Evolutionary conservation across 768 basidiomycete genomes (phyloP).

Genomic region (Paxillus rubicundulus): DNA sequence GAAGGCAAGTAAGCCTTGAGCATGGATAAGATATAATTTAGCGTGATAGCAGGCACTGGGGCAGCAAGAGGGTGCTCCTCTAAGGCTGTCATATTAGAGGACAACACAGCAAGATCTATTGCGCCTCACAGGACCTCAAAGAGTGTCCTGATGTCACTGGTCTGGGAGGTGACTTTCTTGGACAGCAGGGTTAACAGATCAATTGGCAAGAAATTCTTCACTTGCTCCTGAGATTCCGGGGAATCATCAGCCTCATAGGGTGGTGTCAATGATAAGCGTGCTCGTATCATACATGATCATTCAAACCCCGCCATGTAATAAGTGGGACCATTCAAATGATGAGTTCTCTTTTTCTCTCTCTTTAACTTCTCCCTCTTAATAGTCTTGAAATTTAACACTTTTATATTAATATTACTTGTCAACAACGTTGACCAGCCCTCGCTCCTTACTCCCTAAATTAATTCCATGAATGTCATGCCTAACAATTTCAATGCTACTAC

Average conservation of each 20-base stretch:
- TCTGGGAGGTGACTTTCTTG: slow-evolving; percentile 77
- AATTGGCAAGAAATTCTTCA: slow-evolving; percentile 57
- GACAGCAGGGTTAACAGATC: slow-evolving; percentile 67
- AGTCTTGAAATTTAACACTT: too few species aligned
- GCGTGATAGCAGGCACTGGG: slow-evolving; percentile 49
- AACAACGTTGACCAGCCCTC: too few species aligned
- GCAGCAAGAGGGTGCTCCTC: slow-evolving; percentile 30
- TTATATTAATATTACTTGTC: too few species aligned
- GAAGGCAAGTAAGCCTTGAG: slow-evolving; percentile 68
- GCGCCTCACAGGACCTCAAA: slow-evolving; percentile 81
- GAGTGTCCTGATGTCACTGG: slow-evolving; percentile 78
- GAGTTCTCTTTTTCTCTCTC: too few species aligned
- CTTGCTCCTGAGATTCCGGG: slow-evolving; percentile 18
- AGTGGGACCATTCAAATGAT: too few species aligned
- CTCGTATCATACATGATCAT: slow-evolving; percentile 34
- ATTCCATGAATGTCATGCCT: too few species aligned
- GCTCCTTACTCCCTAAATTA: too few species aligned
- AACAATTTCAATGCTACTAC: too few species aligned
- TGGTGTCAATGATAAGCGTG: slow-evolving; percentile 48
- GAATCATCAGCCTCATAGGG: slow-evolving; percentile 38
- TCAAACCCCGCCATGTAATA: too few species aligned
- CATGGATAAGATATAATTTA: slow-evolving; percentile 68
- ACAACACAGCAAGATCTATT: slow-evolving; percentile 62
- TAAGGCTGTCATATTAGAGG: slow-evolving; percentile 8
- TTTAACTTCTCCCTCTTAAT: too few species aligned